Conservation (phyloP, 495 filamentous ascomycete species). For the Podospora fimiseda region DNA sequence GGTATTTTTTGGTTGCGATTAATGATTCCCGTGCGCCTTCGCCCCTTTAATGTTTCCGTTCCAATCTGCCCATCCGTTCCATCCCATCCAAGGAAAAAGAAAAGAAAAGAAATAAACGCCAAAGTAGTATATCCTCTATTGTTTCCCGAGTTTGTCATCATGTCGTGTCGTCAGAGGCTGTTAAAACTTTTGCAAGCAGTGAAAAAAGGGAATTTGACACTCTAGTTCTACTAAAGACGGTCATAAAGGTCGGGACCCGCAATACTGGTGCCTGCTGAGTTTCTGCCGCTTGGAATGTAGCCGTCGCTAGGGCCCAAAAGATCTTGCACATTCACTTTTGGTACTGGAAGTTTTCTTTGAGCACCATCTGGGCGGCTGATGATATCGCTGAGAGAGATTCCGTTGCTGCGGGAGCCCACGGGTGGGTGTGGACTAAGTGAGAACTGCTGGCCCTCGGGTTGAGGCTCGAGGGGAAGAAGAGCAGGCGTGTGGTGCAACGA, state of each 20-base stretch:
- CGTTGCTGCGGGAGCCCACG: constrained; percentile 43
- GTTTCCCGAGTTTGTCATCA: constrained; percentile 15
- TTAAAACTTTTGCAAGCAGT: not conserved
- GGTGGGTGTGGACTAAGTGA: constrained; percentile 30
- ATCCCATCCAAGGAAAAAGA: constrained; percentile 15
- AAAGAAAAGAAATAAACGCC: constrained; percentile 16
- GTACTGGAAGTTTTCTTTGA: constrained; percentile 89
- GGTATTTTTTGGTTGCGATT: constrained; percentile 3
- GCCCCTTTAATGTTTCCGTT: not conserved
- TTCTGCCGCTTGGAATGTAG: constrained; percentile 47
- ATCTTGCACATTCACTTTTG: constrained; percentile 85
- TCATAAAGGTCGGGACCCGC: constrained; percentile 39
- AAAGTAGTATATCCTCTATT: constrained; percentile 22
- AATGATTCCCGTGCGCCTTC: not conserved
- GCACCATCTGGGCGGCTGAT: constrained; percentile 80
- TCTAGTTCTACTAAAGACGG: constrained; percentile 7
- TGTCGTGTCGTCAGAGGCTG: constrained; percentile 22
- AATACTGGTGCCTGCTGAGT: constrained; percentile 43
- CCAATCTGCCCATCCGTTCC: not conserved
- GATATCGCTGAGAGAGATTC: constrained; percentile 84
- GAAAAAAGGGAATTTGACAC: too few species aligned
- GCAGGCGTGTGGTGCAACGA: constrained; percentile 84
- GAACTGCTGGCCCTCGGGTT: constrained; percentile 46
- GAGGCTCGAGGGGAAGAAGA: constrained; percentile 86
- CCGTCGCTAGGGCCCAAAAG: constrained; percentile 62